Base-by-base conservation (phyloP, 2,329 filamentous ascomycete genomes). In the Chaetothyriales sp. region DNA sequence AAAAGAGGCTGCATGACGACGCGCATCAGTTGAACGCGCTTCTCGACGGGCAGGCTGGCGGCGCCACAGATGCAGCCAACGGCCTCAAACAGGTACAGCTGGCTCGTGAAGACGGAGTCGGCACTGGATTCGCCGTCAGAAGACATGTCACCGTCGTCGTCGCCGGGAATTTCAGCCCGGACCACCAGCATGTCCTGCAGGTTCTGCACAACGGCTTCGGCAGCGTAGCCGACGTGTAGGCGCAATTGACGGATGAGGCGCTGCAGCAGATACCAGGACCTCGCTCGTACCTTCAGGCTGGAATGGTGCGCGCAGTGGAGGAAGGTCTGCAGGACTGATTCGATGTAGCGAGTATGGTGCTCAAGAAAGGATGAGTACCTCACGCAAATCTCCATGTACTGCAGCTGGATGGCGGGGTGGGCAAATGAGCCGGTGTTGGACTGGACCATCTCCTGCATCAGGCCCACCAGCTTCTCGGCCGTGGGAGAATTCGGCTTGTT, bases 381-480 rank as follows among this genome's bases (percentile, higher is more conserved):
- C 51, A 95, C 89, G 66, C 89, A 95, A 37, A 95, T 94, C 67
- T 98, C 92, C 89, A 98, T 95, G 65, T 94, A 98, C 69, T 95
- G 89, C 19, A 98, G 75, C 57, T 95, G 81, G 49, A 95, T 89
- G 15, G 89, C 88, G 1, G 92, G 90, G 65, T 97, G 92, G 15
- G 83, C 81, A 67, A 90, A 94, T 44, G 77, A 84, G 54, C 87
- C 83, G 59, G 95, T 85, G 60, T 86, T 67, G 74, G 89, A 94
- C 66, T 92, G 84, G 51, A 97, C 85, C 86, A 98, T 90, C 70
- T 87, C 89, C 61, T 81, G 77, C 86, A 98, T 94, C 86, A 98
- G 94, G 54, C 83, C 83, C 53, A 89, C 80, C 52, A 98, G 74
- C 58, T 86, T 81, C 67, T 90, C 85, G 5, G 87, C 82, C 47